Evolutionary conservation across 176 grass and related monocot species (phyloP).

Genomic region (Zoysia pacifica): DNA sequence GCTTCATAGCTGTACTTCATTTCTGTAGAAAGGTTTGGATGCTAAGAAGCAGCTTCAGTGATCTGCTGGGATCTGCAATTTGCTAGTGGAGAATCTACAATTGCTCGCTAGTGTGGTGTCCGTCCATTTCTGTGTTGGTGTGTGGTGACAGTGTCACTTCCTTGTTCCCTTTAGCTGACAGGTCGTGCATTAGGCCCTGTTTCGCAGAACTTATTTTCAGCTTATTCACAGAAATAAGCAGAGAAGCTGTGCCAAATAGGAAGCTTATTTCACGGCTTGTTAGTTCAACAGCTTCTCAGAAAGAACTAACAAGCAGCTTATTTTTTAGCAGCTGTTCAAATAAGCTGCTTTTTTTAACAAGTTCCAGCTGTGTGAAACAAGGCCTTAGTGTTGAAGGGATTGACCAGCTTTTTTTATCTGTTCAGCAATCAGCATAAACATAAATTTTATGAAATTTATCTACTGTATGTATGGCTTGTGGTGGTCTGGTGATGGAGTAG

Average conservation of each 20-base stretch:
- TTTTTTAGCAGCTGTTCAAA: too few species aligned
- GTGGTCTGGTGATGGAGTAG: neutral
- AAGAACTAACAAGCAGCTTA: too few species aligned
- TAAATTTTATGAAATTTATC: neutral
- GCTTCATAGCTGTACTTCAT: neutral
- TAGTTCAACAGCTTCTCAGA: too few species aligned
- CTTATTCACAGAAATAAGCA: too few species aligned
- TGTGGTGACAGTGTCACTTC: neutral
- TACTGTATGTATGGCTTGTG: neutral
- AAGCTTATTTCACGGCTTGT: too few species aligned
- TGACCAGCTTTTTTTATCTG: neutral
- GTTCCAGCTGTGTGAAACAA: too few species aligned
- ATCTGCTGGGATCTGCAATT: neutral
- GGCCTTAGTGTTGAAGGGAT: neutral
- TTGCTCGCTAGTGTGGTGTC: neutral
- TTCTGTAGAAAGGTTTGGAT: neutral
- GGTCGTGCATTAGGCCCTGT: too few species aligned
- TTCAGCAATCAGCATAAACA: neutral
- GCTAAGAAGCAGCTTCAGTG: neutral
- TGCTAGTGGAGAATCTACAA: neutral
- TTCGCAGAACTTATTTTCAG: too few species aligned
- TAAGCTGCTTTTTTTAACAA: too few species aligned
- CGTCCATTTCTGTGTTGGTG: neutral
- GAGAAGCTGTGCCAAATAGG: too few species aligned
- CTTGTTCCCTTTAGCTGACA: neutral